These are phyloP conservation scores for Trichoderma gracile DNA, from an alignment of 2,329 filamentous ascomycete species.

Conservation along the genomic window DNA sequence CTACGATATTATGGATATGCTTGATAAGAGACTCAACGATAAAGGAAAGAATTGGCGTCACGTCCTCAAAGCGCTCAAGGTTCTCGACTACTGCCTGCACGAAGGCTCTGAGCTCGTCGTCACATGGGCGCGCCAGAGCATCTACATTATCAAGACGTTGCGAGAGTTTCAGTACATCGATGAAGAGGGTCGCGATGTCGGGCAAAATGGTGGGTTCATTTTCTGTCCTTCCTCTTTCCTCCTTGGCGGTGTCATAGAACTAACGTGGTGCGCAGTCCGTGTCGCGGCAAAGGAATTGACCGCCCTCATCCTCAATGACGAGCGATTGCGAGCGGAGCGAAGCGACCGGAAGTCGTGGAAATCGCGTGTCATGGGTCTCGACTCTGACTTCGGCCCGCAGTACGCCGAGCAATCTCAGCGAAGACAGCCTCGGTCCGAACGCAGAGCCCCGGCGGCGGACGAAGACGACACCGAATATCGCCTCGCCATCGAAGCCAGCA, in stretches of 20 bases:
- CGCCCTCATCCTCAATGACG: slow-evolving; percentile 87
- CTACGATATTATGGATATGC: slow-evolving; percentile 99
- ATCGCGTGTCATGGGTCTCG: slow-evolving; percentile 88
- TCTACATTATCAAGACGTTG: slow-evolving; percentile 98
- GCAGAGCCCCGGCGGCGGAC: slow-evolving; percentile 54
- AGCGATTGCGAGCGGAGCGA: slow-evolving; percentile 84
- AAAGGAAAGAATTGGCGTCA: slow-evolving; percentile 99
- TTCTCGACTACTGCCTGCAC: slow-evolving; percentile 95
- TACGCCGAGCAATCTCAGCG: slow-evolving; percentile 45
- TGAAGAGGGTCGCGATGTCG: slow-evolving; percentile 92
- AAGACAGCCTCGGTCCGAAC: slow-evolving; percentile 51
- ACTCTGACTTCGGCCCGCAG: slow-evolving; percentile 65
- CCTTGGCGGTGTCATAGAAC: slow-evolving; percentile 1
- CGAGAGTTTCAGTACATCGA: slow-evolving; percentile 97
- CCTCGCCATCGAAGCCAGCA: slow-evolving; percentile 91
- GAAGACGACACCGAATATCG: slow-evolving; percentile 90
- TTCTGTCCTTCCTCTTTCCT: background rate
- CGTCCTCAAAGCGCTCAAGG: slow-evolving; percentile 95
- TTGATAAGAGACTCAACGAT: slow-evolving; percentile 97
- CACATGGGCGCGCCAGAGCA: slow-evolving; percentile 96
- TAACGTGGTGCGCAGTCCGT: slow-evolving; percentile 63
- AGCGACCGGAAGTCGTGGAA: slow-evolving; percentile 95
- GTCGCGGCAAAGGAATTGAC: slow-evolving; percentile 96
- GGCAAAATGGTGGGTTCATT: slow-evolving; percentile 78
- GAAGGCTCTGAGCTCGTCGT: slow-evolving; percentile 96